Evolutionary conservation across 768 basidiomycete species (phyloP).

Genomic region (Rhodosporidiobolus sp.): DNA sequence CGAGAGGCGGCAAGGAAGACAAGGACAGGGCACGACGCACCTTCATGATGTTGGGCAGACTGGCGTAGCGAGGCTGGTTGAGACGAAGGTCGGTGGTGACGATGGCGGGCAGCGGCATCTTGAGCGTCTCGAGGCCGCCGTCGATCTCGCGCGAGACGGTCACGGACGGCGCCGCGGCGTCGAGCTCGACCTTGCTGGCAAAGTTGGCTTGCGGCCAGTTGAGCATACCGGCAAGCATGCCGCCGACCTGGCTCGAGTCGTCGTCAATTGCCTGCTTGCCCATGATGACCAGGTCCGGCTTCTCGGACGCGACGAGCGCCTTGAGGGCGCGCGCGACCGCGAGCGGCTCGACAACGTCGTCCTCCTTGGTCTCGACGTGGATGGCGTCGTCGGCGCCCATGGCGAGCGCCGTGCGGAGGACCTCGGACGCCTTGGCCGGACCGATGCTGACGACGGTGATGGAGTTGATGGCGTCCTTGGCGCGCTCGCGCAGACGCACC

Average conservation of each 20-base stretch:
- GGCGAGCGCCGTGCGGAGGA: conserved; percentile 89
- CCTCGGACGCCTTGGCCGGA: conserved; percentile 81
- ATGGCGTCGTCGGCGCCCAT: conserved; percentile 95
- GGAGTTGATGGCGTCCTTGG: conserved; percentile 70
- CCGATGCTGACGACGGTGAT: conserved; percentile 95
- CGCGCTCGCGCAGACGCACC: conserved; percentile 81
- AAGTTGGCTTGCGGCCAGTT: conserved; percentile 93
- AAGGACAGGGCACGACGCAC: conserved; percentile 1
- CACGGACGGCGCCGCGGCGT: conserved; percentile 64
- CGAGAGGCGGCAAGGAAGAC: background rate
- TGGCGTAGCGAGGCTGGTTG: conserved; percentile 89
- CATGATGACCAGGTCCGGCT: conserved; percentile 82
- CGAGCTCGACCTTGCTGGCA: conserved; percentile 70
- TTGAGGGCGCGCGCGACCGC: conserved; percentile 81
- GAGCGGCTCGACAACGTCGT: conserved; percentile 73
- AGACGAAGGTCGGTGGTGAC: conserved; percentile 87
- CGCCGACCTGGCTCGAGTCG: conserved; percentile 90
- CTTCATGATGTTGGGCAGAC: conserved; percentile 96
- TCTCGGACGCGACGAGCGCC: conserved; percentile 61
- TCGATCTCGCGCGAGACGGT: conserved; percentile 86
- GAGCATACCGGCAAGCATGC: conserved; percentile 91
- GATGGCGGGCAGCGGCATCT: conserved; percentile 73
- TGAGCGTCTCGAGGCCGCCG: conserved; percentile 81
- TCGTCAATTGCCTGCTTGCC: conserved; percentile 99
- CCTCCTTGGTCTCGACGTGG: conserved; percentile 74